Evolutionary conservation across 192 early-diverging fungal species (phyloP), one percentile per base, ranked within the genome.

Genomic region (Mortierella hygrophila): DNA sequence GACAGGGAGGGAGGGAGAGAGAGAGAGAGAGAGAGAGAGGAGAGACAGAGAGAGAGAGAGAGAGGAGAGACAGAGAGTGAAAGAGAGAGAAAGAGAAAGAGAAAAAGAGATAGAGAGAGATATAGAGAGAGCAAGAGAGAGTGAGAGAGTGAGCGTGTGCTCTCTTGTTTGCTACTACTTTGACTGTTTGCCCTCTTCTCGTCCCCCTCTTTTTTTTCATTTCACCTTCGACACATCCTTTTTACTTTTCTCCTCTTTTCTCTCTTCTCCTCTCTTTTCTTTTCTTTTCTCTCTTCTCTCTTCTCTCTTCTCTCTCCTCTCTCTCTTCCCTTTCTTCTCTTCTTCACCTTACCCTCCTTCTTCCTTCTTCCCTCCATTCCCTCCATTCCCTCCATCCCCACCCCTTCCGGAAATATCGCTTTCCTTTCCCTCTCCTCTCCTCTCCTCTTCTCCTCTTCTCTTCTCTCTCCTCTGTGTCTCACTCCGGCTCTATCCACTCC

Each of bases 371-470:
- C 37, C 49, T 26, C 47, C 2, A 0, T 35, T 49, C 1, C 72
- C 8, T 46, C 32, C 26, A n/a, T 18, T 7, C 40, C 21, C 44
- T 4, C n/a, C 26, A 8, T 9, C 21, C 32, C 69, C 21, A 23
- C 46, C 77, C 35, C 65, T 71, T 44, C 57, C 57, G 57, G 57
- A 60, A 60, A 60, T 60, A 60, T 60, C 57, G 57, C 57, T 60
- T 60, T 60, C 57, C 54, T 35, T 55, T 0, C 23, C 38, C 26
- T 70, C 37, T 37, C 1, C 42, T 44, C 8, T 44, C 4, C 8
- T 44, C 60, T 47, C 38, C 52, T 29, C 49, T 11, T 47, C 9
- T 47, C 8, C 54, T 6, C 16, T 9, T 21, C 10, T 20, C 42
- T 26, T 71, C 44, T 40, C 5, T 52, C 47, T 20, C 47, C 18